A percentile compares a stretch with the other conserved stretches of the same genome.
phyloP scores from a whole-genome alignment of 2,329 filamentous ascomycete genomes.

The Aspergillus tubingensis region DNA sequence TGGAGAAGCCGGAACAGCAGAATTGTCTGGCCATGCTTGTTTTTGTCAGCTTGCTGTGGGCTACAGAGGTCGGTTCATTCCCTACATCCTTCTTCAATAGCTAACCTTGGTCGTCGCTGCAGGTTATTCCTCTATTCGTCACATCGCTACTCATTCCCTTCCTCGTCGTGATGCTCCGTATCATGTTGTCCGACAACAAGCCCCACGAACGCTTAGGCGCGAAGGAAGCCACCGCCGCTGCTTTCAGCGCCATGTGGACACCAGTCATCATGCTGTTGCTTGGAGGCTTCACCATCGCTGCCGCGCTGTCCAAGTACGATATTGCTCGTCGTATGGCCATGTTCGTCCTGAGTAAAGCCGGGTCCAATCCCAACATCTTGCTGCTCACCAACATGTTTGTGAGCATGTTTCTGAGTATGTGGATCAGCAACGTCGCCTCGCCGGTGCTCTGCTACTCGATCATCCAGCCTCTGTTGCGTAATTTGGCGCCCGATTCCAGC shows the following conservation, averaged over 20 bases:
- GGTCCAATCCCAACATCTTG: slow-evolving; percentile 84
- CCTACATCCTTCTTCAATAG: neutral
- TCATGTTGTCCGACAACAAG: slow-evolving; percentile 75
- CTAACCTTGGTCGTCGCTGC: slow-evolving; percentile 13
- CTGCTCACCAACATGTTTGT: slow-evolving; percentile 99
- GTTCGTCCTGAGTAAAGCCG: slow-evolving; percentile 93
- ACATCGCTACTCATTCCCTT: slow-evolving; percentile 94
- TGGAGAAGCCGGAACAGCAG: slow-evolving; percentile 86
- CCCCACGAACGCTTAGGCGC: slow-evolving; percentile 72
- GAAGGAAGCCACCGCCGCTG: slow-evolving; percentile 76
- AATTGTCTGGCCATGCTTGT: slow-evolving; percentile 93
- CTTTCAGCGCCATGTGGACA: slow-evolving; percentile 98
- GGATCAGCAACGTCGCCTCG: slow-evolving; percentile 97
- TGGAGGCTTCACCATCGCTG: slow-evolving; percentile 93
- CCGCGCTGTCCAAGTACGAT: slow-evolving; percentile 92
- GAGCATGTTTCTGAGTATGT: slow-evolving; percentile 96
- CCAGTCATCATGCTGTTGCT: slow-evolving; percentile 98
- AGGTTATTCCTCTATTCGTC: slow-evolving; percentile 95
- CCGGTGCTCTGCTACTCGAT: slow-evolving; percentile 97
- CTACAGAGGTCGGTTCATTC: slow-evolving; percentile 73
- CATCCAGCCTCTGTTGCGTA: slow-evolving; percentile 94
- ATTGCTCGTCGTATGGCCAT: slow-evolving; percentile 98
- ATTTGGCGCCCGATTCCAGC: slow-evolving; percentile 81
- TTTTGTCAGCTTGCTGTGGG: slow-evolving; percentile 93
- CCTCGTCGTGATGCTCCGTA: slow-evolving; percentile 80